phyloP scores from a whole-genome alignment of 805 yeast genomes.

The Yueomyces sp. region DNA sequence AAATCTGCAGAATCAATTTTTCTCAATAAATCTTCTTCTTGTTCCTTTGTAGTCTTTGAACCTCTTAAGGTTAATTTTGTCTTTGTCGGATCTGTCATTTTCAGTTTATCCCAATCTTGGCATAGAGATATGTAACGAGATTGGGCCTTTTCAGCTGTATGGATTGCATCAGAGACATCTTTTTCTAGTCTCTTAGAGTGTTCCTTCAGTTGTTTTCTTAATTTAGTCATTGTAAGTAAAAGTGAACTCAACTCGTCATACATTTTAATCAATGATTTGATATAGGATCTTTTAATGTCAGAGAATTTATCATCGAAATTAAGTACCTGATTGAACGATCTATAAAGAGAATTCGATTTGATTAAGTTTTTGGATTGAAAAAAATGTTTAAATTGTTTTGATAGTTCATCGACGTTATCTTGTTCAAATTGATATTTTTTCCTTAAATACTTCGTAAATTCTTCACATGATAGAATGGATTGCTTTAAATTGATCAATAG shows the following conservation, averaged over 20 bases:
- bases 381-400: constrained; percentile 48
- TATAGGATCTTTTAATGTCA: constrained; percentile 62
- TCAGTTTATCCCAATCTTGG: constrained; percentile 73
- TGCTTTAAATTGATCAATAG: constrained; percentile 64
- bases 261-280: constrained; percentile 71
- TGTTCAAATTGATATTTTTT: constrained; percentile 69
- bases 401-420: constrained; percentile 61
- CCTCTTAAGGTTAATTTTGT: constrained; percentile 73
- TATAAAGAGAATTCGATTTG: constrained; percentile 29
- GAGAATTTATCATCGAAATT: constrained; percentile 66
- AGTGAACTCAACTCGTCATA: constrained; percentile 70
- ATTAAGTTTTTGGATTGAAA: constrained; percentile 10
- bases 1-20: constrained; percentile 77
- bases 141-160: constrained; percentile 80
- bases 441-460: constrained; percentile 64
- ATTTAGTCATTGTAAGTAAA: constrained; percentile 51
- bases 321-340: constrained; percentile 53
- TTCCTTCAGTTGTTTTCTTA: constrained; percentile 70
- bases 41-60: constrained; percentile 61
- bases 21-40: constrained; percentile 76
- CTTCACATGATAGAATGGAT: constrained; percentile 71
- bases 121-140: constrained; percentile 63
- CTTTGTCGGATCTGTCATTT: constrained; percentile 70
- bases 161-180: constrained; percentile 71
- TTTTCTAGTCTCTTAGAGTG: constrained; percentile 72